Evolutionary conservation across 257 asterid genomes (phyloP).

Genomic region (Solanum sitiens): DNA sequence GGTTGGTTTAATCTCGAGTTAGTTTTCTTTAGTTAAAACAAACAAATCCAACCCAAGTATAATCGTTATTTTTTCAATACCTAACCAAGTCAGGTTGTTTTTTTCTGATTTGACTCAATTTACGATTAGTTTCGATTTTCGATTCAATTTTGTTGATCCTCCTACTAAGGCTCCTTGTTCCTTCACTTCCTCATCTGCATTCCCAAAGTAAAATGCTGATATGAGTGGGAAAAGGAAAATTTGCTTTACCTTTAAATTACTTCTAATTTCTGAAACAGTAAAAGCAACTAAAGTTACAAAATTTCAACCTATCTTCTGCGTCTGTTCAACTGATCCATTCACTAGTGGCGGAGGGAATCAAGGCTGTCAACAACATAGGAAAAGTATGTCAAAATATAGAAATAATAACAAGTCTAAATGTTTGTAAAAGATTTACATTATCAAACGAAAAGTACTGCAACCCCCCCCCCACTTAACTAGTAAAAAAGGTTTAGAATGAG

Average conservation of each 20-base stretch:
- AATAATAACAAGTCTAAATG: not conserved
- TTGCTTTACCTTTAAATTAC: not conserved
- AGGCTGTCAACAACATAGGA: constrained; percentile 28
- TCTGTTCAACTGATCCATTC: not conserved
- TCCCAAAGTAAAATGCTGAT: too few species aligned
- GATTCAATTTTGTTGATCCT: too few species aligned
- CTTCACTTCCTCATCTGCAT: too few species aligned
- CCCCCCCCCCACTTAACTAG: not conserved
- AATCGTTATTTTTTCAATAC: too few species aligned
- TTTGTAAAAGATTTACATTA: not conserved
- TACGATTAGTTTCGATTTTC: too few species aligned
- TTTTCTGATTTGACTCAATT: too few species aligned
- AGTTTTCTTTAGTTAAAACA: too few species aligned
- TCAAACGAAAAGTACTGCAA: not conserved
- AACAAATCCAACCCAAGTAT: too few species aligned
- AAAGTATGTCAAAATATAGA: not conserved
- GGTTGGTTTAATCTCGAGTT: too few species aligned
- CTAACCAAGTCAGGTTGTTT: too few species aligned
- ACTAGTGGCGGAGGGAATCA: constrained; percentile 14
- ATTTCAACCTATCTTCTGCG: not conserved
- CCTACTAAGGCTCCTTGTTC: too few species aligned
- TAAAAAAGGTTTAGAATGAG: not conserved
- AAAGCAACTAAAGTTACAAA: not conserved
- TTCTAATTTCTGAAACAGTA: not conserved
- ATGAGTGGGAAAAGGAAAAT: too few species aligned